A percentile compares a stretch with the other conserved stretches of the same genome.
Conservation (phyloP, 345 rosid species). For the Turnera subulata region DNA sequence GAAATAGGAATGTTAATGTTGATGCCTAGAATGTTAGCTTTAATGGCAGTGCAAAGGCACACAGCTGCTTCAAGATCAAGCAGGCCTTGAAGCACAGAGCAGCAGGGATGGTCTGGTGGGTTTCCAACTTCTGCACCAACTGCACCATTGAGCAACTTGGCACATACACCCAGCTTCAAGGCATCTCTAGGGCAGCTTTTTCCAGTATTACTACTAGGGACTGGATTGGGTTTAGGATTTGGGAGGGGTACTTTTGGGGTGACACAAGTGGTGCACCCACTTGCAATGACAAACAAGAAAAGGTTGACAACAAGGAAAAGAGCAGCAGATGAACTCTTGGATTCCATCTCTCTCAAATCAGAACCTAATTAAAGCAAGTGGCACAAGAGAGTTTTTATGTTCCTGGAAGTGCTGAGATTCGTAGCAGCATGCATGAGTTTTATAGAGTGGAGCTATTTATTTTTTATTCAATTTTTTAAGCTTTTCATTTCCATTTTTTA, state of each 20-base stretch:
- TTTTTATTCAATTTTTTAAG: no score
- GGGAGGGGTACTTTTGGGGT: conserved; percentile 43
- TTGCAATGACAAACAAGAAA: conserved; percentile 36
- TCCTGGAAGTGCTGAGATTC: no score
- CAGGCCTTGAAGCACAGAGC: conserved; percentile 43
- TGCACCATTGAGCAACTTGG: no score
- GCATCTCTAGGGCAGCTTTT: conserved; percentile 61
- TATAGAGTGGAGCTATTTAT: no score
- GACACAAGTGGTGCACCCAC: conserved; percentile 50
- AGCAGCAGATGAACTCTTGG: conserved; percentile 22
- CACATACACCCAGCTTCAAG: conserved; percentile 54
- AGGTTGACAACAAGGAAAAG: conserved; percentile 33
- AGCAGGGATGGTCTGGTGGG: conserved; percentile 60
- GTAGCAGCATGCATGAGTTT: no score
- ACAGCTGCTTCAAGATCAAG: conserved; percentile 71
- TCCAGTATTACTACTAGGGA: conserved; percentile 19
- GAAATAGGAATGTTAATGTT: conserved; percentile 52
- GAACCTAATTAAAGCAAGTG: no score
- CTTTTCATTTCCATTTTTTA: no score
- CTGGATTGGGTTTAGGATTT: conserved; percentile 33
- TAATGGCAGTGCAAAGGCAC: conserved; percentile 79
- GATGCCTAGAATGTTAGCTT: conserved; percentile 58
- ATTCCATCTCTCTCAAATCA: conserved; percentile 27
- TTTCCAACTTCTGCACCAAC: no score
- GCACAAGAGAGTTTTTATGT: no score